These are phyloP conservation scores for Jacaranda mimosifolia DNA, from an alignment of 257 asterid genomes.

Conservation along the genomic window DNA sequence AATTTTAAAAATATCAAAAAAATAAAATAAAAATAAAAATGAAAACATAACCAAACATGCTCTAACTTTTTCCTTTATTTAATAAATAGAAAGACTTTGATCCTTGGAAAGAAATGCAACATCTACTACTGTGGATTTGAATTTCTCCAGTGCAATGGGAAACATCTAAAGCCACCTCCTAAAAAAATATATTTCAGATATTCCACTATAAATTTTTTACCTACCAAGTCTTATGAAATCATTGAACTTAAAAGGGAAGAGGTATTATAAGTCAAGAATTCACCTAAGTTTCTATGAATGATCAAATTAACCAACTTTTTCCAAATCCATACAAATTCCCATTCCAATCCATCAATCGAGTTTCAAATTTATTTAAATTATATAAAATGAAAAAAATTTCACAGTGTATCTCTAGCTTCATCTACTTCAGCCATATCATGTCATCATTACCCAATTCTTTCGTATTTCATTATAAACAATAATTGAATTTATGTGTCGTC, in stretches of 20 bases:
- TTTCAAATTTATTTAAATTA: slow-evolving; percentile 25
- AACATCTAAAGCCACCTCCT: slow-evolving; percentile 33
- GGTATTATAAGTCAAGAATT: slow-evolving; percentile 35
- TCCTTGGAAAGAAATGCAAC: too few relatives aligned
- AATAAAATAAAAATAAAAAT: neutral
- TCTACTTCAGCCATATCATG: neutral
- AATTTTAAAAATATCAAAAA: too few relatives aligned
- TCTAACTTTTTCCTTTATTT: too few relatives aligned
- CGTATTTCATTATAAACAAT: neutral
- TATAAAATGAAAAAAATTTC: neutral
- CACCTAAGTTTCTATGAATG: slow-evolving; percentile 23
- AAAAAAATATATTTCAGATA: slow-evolving; percentile 31
- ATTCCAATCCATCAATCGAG: neutral
- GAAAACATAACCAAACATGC: too few relatives aligned
- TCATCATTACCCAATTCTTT: too few relatives aligned
- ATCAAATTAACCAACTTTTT: slow-evolving; percentile 28
- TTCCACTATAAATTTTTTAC: slow-evolving; percentile 20
- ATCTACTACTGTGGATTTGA: neutral
- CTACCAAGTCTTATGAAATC: slow-evolving; percentile 12
- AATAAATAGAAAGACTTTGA: slow-evolving; percentile 15
- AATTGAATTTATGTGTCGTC: neutral
- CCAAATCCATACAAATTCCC: slow-evolving; percentile 1
- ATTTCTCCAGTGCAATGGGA: slow-evolving; percentile 22
- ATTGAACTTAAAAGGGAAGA: neutral
- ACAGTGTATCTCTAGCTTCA: neutral